A percentile compares a stretch with the other conserved stretches of the same genome.
Evolutionary conservation across 495 filamentous ascomycete genomes (phyloP).

Genomic region (Arthonia radiata): DNA sequence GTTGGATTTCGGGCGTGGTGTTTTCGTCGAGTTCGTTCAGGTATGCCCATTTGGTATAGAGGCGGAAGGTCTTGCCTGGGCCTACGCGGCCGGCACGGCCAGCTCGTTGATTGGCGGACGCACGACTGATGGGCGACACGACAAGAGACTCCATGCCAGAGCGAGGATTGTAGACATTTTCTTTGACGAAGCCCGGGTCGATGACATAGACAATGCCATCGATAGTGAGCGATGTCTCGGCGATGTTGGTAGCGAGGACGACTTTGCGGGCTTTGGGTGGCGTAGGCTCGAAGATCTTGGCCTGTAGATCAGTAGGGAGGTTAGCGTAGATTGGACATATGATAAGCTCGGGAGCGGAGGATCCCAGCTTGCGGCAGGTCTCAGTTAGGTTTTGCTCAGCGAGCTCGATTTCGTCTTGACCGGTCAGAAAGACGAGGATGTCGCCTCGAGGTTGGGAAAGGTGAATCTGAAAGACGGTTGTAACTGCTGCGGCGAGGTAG

Average conservation of each 20-base stretch:
- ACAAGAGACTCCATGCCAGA: conserved; percentile 85
- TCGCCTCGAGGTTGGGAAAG: conserved; percentile 67
- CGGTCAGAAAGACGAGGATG: conserved; percentile 75
- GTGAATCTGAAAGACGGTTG: conserved; percentile 91
- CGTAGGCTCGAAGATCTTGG: conserved; percentile 77
- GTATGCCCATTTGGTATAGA: conserved; percentile 89
- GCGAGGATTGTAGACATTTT: conserved; percentile 78
- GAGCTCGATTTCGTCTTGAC: conserved; percentile 75
- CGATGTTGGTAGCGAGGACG: conserved; percentile 74
- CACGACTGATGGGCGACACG: conserved; percentile 80
- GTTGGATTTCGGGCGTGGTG: conserved; percentile 84
- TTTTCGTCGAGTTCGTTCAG: conserved; percentile 85
- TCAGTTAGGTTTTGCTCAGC: conserved; percentile 61
- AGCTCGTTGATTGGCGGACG: conserved; percentile 76
- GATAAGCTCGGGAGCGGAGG: conserved; percentile 62
- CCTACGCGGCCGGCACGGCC: conserved; percentile 83
- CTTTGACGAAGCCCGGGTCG: conserved; percentile 80
- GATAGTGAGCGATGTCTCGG: conserved; percentile 71
- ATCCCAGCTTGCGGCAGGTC: conserved; percentile 56
- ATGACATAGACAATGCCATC: conserved; percentile 84
- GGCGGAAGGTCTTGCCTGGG: conserved; percentile 80
- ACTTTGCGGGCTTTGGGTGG: conserved; percentile 61
- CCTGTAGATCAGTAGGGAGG: conserved; percentile 60
- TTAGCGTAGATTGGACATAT: conserved; percentile 80
- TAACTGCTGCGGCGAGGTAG: conserved; percentile 75